Evolutionary conservation across 1,139 yeast species (phyloP).

Genomic region (Pichia inconspicua): DNA sequence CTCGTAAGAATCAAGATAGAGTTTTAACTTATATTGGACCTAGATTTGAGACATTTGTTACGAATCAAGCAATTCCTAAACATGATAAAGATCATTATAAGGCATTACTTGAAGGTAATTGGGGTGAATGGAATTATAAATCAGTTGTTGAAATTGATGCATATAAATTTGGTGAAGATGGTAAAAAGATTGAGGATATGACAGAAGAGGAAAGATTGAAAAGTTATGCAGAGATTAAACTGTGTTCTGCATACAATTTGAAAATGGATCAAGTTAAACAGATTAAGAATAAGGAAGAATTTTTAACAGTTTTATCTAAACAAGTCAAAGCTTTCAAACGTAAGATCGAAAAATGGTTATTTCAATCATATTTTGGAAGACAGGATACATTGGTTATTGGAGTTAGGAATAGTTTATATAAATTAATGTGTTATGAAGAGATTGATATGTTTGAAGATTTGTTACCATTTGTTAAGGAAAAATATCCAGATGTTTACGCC

Average conservation of each 20-base stretch:
- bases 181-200: slow-evolving; percentile 1
- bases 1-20: slow-evolving; percentile 9
- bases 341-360: slow-evolving; percentile 13
- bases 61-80: slow-evolving; percentile 1
- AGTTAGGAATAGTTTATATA: not conserved
- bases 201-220: not conserved
- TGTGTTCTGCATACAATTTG: slow-evolving; percentile 1
- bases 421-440: not conserved
- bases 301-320: slow-evolving; percentile 2
- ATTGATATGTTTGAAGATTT: not conserved
- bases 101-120: slow-evolving; percentile 9
- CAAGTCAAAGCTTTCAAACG: slow-evolving; percentile 3
- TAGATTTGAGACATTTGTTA: slow-evolving; percentile 15
- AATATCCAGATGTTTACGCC: not conserved
- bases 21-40: slow-evolving; percentile 13
- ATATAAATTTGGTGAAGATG: not conserved
- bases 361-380: slow-evolving; percentile 15
- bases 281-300: not conserved
- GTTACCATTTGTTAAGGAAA: not conserved
- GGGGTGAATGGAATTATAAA: slow-evolving; percentile 9
- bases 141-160: slow-evolving; percentile 16
- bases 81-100: slow-evolving; percentile 14
- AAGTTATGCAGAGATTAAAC: slow-evolving; percentile 13
- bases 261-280: not conserved
- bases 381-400: slow-evolving; percentile 16